Conservation (phyloP, 2,329 filamentous ascomycete species). For the Dactylonectria estremocensis region DNA sequence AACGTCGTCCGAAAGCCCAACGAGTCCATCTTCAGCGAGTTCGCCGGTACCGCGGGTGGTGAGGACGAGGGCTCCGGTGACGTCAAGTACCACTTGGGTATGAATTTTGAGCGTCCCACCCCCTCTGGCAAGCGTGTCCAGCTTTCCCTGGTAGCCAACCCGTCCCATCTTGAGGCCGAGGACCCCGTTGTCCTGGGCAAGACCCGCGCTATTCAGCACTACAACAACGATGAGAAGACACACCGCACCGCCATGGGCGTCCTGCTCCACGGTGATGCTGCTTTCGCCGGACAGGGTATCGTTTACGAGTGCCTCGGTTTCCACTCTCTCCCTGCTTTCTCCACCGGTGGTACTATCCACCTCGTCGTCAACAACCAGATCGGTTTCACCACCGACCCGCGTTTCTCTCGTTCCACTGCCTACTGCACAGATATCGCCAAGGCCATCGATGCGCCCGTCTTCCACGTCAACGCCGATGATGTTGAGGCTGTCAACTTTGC, state of each 20-base stretch:
- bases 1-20: conserved; percentile 99
- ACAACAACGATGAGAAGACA: conserved; percentile 95
- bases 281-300: conserved; percentile 95
- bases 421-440: conserved; percentile 99
- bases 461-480: conserved; percentile 99
- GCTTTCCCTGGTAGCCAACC: conserved; percentile 97
- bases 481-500: conserved; percentile 99
- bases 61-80: conserved; percentile 98
- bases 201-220: conserved; percentile 97
- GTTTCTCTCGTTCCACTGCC: conserved; percentile 95
- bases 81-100: conserved; percentile 99
- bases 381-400: conserved; percentile 98
- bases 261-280: conserved; percentile 95
- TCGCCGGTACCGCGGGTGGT: conserved; percentile 88
- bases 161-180: conserved; percentile 97
- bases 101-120: conserved; percentile 99
- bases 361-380: conserved; percentile 99
- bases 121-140: conserved; percentile 99
- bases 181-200: conserved; percentile 98
- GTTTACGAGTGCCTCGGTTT: conserved; percentile 99
- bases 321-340: conserved; percentile 95
- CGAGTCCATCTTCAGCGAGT: conserved; percentile 99
- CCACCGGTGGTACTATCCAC: conserved; percentile 97
- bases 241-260: conserved; percentile 95
- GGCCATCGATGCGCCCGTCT: conserved; percentile 97